Percentiles rank a stretch among this genome's conserved stretches.
Evolutionary conservation across 2,329 filamentous ascomycete genomes (phyloP).

Genomic region (Didymella pinodella): DNA sequence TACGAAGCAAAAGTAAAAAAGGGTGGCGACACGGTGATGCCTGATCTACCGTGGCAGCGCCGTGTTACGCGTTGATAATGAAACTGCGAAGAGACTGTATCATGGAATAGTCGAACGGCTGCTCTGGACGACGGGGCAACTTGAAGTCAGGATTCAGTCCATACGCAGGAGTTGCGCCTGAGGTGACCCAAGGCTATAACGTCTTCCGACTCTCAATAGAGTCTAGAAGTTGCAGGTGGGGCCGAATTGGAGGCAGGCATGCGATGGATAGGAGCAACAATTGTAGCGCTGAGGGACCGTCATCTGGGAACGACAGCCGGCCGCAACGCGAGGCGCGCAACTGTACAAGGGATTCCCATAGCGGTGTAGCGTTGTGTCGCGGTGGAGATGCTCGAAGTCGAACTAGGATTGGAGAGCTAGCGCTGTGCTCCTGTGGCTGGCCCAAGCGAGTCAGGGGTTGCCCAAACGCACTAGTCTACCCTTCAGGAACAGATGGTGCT

Average conservation of each 20-base stretch:
- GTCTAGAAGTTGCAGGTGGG: slow-evolving; percentile 12
- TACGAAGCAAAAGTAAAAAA: not conserved
- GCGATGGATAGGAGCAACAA: slow-evolving; percentile 10
- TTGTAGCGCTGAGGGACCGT: slow-evolving; percentile 27
- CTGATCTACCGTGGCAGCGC: slow-evolving; percentile 11
- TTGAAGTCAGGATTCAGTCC: not conserved
- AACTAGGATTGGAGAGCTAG: slow-evolving; percentile 29
- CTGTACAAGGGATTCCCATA: slow-evolving; percentile 33
- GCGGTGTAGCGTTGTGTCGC: slow-evolving; percentile 34
- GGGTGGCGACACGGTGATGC: slow-evolving; percentile 2
- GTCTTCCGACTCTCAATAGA: slow-evolving; percentile 12
- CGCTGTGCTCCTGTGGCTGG: slow-evolving; percentile 31
- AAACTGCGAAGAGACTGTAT: not conserved
- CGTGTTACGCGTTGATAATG: slow-evolving; percentile 5
- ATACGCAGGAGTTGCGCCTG: slow-evolving; percentile 1
- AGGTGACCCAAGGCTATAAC: slow-evolving; percentile 7
- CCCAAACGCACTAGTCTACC: slow-evolving; percentile 10
- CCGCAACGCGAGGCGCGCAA: slow-evolving; percentile 22
- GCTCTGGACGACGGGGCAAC: slow-evolving; percentile 1
- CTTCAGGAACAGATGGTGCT: slow-evolving; percentile 33
- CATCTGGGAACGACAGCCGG: slow-evolving; percentile 35
- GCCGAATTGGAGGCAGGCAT: slow-evolving; percentile 27
- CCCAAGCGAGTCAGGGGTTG: slow-evolving; percentile 41
- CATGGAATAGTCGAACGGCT: slow-evolving; percentile 5
- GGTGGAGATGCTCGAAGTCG: slow-evolving; percentile 29